phyloP scores from a whole-genome alignment of 805 yeast genomes.

The Saturnispora saitoi region DNA sequence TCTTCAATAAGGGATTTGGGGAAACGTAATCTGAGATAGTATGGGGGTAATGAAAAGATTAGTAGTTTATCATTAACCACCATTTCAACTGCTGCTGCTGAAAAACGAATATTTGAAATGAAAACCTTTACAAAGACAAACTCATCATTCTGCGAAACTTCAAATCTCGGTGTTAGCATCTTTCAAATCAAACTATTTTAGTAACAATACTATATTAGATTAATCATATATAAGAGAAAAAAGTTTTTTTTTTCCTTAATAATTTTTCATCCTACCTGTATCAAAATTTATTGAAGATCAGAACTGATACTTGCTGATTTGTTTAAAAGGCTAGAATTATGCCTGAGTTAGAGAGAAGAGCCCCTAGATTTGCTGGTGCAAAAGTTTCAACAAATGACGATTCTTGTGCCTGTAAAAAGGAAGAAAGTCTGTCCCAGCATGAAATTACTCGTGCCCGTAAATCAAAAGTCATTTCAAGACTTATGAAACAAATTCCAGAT shows the following conservation, averaged over 20 bases:
- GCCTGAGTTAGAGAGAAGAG: constrained; percentile 13
- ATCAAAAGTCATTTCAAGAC: constrained; percentile 41
- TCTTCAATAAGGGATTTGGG: constrained; percentile 59
- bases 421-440: not conserved
- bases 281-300: not conserved
- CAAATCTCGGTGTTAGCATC: constrained; percentile 87
- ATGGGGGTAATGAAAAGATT: constrained; percentile 82
- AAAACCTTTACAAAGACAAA: constrained; percentile 53
- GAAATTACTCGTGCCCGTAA: constrained; percentile 16
- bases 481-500: constrained; percentile 80
- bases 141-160: constrained; percentile 67
- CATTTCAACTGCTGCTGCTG: constrained; percentile 68
- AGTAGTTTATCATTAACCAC: constrained; percentile 64
- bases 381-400: constrained; percentile 3
- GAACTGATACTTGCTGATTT: not conserved
- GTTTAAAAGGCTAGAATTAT: not conserved
- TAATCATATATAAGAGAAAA: not conserved
- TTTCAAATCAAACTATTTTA: too few relatives aligned
- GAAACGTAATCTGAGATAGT: constrained; percentile 75
- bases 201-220: too few relatives aligned
- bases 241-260: not conserved
- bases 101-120: constrained; percentile 65
- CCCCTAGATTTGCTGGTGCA: constrained; percentile 25
- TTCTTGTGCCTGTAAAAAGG: constrained; percentile 1
- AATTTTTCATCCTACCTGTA: not conserved